Conservation (phyloP, 1,284 basidiomycete species). For the Cutaneotrichosporon cutaneum region DNA sequence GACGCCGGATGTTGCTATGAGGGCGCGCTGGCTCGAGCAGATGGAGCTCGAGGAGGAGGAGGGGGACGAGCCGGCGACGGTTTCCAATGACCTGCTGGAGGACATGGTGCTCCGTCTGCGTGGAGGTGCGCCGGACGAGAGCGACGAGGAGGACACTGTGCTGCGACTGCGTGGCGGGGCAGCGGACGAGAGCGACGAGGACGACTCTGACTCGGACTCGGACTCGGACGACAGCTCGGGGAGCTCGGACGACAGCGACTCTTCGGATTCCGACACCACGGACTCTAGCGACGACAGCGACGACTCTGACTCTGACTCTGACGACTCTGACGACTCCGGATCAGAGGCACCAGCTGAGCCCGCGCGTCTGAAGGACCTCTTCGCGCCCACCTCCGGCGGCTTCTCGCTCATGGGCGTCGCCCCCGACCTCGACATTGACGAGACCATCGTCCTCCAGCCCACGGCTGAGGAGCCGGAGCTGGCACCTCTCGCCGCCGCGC, state of each 20-base stretch:
- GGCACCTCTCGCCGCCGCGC: constrained; percentile 17
- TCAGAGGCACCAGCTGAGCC: constrained; percentile 1
- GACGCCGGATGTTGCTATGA: not conserved
- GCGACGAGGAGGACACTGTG: constrained; percentile 9
- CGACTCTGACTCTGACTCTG: constrained; percentile 16
- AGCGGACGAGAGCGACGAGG: constrained; percentile 11
- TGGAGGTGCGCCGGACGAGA: constrained; percentile 1
- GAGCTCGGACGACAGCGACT: constrained; percentile 17
- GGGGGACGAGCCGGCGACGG: not conserved
- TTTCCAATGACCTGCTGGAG: constrained; percentile 10
- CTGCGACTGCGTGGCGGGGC: constrained; percentile 8
- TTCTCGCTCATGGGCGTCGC: constrained; percentile 37
- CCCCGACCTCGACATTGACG: constrained; percentile 48
- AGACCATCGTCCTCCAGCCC: constrained; percentile 38
- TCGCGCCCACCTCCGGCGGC: constrained; percentile 23
- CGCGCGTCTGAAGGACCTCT: constrained; percentile 41
- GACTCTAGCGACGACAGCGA: constrained; percentile 18
- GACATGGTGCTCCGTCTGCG: constrained; percentile 1
- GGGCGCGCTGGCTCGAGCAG: not conserved
- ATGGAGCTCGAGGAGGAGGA: constrained; percentile 2
- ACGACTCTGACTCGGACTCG: constrained; percentile 17
- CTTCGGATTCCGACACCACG: constrained; percentile 3
- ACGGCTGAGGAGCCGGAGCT: constrained; percentile 16
- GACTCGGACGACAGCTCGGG: constrained; percentile 21
- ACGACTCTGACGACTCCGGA: constrained; percentile 3